These are phyloP conservation scores for Coelastrella sp. DNA, from an alignment of 139 green algal species.

Conservation along the genomic window DNA sequence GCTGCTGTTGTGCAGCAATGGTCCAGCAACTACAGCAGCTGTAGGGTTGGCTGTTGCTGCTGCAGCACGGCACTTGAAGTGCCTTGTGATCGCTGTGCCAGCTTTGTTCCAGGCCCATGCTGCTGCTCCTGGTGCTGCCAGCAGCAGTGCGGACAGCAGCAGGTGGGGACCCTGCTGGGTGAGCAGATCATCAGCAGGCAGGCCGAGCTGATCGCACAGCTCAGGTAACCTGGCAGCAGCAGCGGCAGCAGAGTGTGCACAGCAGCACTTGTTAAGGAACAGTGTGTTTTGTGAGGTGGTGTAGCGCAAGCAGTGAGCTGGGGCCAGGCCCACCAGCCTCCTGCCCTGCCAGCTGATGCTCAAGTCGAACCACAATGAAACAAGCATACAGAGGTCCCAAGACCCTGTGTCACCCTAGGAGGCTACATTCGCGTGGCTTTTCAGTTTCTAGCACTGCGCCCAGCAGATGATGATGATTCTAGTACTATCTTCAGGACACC, in stretches of 20 bases:
- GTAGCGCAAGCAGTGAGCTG: too few species aligned
- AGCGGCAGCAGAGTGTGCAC: neutral
- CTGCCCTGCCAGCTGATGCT: too few species aligned
- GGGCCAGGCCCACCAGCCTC: too few species aligned
- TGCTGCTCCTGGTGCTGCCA: constrained; percentile 56
- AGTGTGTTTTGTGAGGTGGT: too few species aligned
- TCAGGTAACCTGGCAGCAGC: neutral
- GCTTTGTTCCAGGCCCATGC: constrained; percentile 55
- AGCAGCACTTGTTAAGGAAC: neutral
- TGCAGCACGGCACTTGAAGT: neutral
- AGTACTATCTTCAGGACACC: too few species aligned
- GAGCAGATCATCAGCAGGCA: constrained; percentile 6
- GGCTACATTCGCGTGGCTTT: too few species aligned
- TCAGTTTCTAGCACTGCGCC: too few species aligned
- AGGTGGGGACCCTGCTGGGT: constrained; percentile 53
- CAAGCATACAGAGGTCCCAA: too few species aligned
- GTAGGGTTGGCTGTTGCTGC: neutral
- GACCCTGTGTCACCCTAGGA: too few species aligned
- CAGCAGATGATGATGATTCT: too few species aligned
- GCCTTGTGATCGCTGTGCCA: neutral
- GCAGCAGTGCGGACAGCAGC: constrained; percentile 48
- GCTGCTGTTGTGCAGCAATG: too few species aligned
- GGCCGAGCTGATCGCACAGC: constrained; percentile 42
- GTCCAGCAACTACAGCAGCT: neutral
- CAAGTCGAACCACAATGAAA: too few species aligned